Base-by-base conservation (phyloP, 2,329 filamentous ascomycete genomes). In the Fusarium multiceps region DNA sequence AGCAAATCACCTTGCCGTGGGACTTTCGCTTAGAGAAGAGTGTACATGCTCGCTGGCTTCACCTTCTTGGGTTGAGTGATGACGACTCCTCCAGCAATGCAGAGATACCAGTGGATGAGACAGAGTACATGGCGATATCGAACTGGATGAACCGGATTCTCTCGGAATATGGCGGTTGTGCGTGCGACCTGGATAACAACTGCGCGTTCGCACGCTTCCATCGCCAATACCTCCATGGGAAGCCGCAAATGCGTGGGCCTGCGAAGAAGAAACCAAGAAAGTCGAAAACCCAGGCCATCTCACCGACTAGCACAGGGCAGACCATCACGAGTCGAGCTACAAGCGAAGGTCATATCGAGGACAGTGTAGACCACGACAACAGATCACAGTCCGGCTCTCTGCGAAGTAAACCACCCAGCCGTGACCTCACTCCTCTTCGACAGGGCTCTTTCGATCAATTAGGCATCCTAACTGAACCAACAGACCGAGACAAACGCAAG, bases 131-230 rank as follows among this genome's bases (percentile, higher is more conserved):
- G 25, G 83, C 81, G 50, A 86, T 92, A 20, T 85, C 86, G 16
- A 85, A 85, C 18, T 93, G 90, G 88, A 87, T 93, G 9, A 86
- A 89, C 54, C 86, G 85, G 42, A 89, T 94, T 11, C 84, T 94
- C 9, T 91, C 91, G 20, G 92, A 94, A 76, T 92, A 93, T 73
- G 92, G 92, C 20, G 92, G 92, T 20, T 95, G 92, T 79, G 92
- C 92, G 7, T 95, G 92, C 77, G 87, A 91, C 59, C 78, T 89
- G 16, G 88, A 87, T 10, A 80, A 82, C 42, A 87, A 90, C 60
- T 91, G 89, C 73, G 87, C 88, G 4, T 91, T 91, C 79, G 84
- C 83, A 62, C 86, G 87, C 21, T 91, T 91, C 69, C 87, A 89
- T 74, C 83, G 86, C 53, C 87, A 85, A 55, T 88, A 89, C 72